phyloP scores from a whole-genome alignment of 352 stramenopile genomes.

The Pythium pyrilobum region DNA sequence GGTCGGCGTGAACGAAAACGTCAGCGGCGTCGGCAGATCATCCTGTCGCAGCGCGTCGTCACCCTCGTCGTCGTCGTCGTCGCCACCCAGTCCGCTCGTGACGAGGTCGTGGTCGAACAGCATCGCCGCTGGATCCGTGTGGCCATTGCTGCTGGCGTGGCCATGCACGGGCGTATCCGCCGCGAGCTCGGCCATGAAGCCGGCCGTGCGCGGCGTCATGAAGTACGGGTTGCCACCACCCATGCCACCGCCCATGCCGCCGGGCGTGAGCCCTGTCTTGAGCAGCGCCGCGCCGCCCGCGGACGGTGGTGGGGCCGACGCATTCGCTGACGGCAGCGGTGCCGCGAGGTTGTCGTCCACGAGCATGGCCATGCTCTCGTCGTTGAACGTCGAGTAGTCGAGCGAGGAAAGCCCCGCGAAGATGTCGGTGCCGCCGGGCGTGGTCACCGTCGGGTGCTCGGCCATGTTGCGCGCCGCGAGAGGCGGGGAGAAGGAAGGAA shows the following conservation, averaged over 20 bases:
- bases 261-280: slow-evolving; percentile 9
- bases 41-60: slow-evolving; percentile 6
- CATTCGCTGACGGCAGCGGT: background rate
- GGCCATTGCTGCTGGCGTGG: background rate
- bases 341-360: slow-evolving; percentile 13
- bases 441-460: slow-evolving; percentile 21
- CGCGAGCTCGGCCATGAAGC: slow-evolving; percentile 20
- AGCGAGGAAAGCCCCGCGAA: slow-evolving; percentile 14
- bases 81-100: background rate
- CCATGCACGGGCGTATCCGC: background rate
- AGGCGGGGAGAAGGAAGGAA: background rate
- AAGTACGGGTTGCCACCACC: slow-evolving; percentile 1
- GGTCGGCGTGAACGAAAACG: slow-evolving; percentile 21
- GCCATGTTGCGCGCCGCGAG: background rate
- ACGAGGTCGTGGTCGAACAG: slow-evolving; percentile 30
- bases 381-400: slow-evolving; percentile 19
- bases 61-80: slow-evolving; percentile 10
- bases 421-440: slow-evolving; percentile 22
- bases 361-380: slow-evolving; percentile 18
- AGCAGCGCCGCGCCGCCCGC: background rate
- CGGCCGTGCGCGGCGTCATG: slow-evolving; percentile 21
- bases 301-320: background rate
- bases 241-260: background rate
- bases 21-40: slow-evolving; percentile 22
- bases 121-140: slow-evolving; percentile 7